Base-by-base conservation (phyloP, 164 flowering plant species). In the Amborella trichopoda region DNA sequence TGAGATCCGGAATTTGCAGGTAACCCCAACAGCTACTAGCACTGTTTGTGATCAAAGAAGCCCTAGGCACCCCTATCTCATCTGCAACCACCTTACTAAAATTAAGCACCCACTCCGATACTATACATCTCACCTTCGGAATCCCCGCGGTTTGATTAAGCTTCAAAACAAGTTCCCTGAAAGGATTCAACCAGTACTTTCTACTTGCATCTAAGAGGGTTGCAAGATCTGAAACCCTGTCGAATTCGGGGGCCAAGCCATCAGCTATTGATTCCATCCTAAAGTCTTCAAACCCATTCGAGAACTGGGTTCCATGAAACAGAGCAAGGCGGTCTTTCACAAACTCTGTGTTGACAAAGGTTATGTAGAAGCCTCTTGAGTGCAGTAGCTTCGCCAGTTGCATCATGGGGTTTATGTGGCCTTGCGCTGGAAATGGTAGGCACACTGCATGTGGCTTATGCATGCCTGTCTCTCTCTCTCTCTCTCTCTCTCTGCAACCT, bases 381-480 rank as follows among this genome's bases (percentile, higher is more conserved):
- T 73, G 59, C 10, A 78, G 77, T n/a, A 66, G 44, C 1, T 47
- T 48, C 0, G 68, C 85, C 0, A 73, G 59, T 21, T 75, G 74
- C 40, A 78, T 62, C 79, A 75, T 75, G 23, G 83, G 80, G 19
- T 50, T 70, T 18, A 70, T 30, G 52, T 75, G 78, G 17, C 84
- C 84, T 53, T 75, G 75, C 1, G 48, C 41, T 1, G 84, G 78
- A 12, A 49, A 44, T 18, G 84, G 78, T 9, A 75, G 55, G 3
- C 74, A 62, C 4, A 74, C 62, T 26, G 74, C 8, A n/a, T 47
- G 50, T 8, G n/a, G 41, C n/a, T n/a, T n/a, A n/a, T n/a, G n/a
- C n/a, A n/a, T n/a, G n/a, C n/a, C n/a, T n/a, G n/a, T n/a, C n/a
- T n/a, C n/a, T n/a, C n/a, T n/a, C n/a, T n/a, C n/a, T n/a, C n/a